Conservation (phyloP, 1,284 basidiomycete species). For the Paramarasmius palmivorus region DNA sequence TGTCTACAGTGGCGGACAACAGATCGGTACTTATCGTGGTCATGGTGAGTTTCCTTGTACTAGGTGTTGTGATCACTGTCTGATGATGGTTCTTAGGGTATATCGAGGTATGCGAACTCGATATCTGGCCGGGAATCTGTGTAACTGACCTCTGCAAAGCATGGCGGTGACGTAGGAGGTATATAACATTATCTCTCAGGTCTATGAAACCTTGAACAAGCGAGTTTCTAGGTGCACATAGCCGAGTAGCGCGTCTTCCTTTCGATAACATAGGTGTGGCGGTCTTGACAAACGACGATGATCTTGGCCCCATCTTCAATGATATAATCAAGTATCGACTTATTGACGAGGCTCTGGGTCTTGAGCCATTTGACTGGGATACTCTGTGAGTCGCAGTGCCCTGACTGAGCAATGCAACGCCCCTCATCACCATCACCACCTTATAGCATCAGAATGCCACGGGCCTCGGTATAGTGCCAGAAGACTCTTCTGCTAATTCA, state of each 20-base stretch:
- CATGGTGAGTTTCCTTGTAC: constrained; percentile 17
- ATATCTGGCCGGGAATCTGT: too few relatives aligned
- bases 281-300: constrained; percentile 9
- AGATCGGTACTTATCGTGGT: constrained; percentile 22
- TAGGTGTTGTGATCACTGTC: background rate
- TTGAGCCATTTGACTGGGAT: constrained; percentile 20
- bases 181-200: background rate
- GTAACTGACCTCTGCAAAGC: constrained; percentile 12
- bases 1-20: constrained; percentile 26
- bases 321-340: constrained; percentile 18
- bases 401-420: background rate
- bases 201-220: background rate
- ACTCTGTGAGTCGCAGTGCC: constrained; percentile 7
- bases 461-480: background rate
- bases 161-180: constrained; percentile 21
- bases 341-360: constrained; percentile 17
- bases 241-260: constrained; percentile 22
- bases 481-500: constrained; percentile 2
- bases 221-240: constrained; percentile 19
- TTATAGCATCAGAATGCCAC: background rate
- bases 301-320: background rate
- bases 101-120: background rate
- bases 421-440: background rate
- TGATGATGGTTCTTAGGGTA: background rate
- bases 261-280: constrained; percentile 22